phyloP scores from a whole-genome alignment of 2,329 filamentous ascomycete genomes.

The Aureobasidium sp. region DNA sequence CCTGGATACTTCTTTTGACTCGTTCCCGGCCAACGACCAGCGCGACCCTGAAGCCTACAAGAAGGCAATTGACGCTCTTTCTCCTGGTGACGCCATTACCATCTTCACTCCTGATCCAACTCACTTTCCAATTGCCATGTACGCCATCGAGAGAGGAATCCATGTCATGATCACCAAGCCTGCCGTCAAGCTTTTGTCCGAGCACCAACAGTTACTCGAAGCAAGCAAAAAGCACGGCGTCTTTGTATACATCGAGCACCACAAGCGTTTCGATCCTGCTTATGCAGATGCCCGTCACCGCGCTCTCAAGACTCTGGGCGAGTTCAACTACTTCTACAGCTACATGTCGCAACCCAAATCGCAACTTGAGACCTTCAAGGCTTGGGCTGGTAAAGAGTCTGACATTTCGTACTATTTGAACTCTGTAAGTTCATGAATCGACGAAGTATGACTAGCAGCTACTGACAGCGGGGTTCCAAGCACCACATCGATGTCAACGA shows the following conservation, averaged over 20 bases:
- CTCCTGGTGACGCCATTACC: constrained; percentile 79
- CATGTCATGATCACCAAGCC: constrained; percentile 94
- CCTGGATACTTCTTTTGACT: constrained; percentile 78
- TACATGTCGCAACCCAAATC: constrained; percentile 94
- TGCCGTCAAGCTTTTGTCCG: constrained; percentile 72
- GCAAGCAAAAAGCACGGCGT: constrained; percentile 68
- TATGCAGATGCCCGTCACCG: constrained; percentile 81
- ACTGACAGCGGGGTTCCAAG: not conserved
- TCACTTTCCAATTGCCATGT: constrained; percentile 85
- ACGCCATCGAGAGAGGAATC: constrained; percentile 79
- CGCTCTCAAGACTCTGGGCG: constrained; percentile 63
- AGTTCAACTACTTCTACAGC: constrained; percentile 97
- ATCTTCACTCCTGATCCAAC: constrained; percentile 95
- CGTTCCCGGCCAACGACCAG: constrained; percentile 67
- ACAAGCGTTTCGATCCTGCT: constrained; percentile 91
- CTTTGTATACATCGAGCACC: constrained; percentile 90
- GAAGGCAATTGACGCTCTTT: constrained; percentile 74
- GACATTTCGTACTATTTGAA: constrained; percentile 97
- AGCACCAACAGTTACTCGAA: constrained; percentile 70
- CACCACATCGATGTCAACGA: constrained; percentile 92
- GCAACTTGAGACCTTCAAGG: constrained; percentile 89
- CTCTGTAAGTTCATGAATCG: constrained; percentile 36
- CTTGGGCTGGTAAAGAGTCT: constrained; percentile 84
- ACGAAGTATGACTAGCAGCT: not conserved
- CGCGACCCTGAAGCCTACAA: constrained; percentile 81